Conservation (phyloP, 345 rosid genomes). For the Brassica juncea region DNA sequence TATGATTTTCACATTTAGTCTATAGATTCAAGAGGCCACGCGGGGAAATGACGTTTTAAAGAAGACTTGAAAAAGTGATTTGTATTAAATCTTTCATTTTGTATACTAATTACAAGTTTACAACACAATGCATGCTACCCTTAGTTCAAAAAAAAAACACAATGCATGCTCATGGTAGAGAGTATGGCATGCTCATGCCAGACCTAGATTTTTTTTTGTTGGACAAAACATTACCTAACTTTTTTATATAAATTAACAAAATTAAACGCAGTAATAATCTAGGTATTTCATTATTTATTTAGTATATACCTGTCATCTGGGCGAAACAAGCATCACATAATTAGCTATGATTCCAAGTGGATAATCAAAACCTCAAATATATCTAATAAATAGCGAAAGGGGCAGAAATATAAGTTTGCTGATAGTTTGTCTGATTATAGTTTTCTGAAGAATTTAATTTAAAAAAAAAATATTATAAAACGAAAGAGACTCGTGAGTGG, state of each 20-base stretch:
- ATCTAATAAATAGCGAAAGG: neutral
- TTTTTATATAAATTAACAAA: neutral
- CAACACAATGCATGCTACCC: no score
- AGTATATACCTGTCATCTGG: neutral
- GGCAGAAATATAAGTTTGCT: neutral
- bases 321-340: neutral
- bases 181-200: no score
- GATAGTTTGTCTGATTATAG: neutral
- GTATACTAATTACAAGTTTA: no score
- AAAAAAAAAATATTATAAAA: neutral
- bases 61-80: neutral
- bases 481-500: conserved; percentile 78
- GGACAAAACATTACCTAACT: neutral
- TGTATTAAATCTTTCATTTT: neutral
- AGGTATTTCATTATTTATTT: neutral
- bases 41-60: neutral
- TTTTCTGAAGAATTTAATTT: neutral
- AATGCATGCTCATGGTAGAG: no score
- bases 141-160: no score
- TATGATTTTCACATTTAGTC: conserved; percentile 19
- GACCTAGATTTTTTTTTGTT: neutral
- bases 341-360: conserved; percentile 10
- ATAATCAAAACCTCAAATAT: conserved; percentile 10
- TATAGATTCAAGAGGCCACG: conserved; percentile 2
- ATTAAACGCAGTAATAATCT: neutral